Percentiles rank a stretch among this genome's conserved stretches.
Evolutionary conservation across 2,329 filamentous ascomycete species (phyloP).

Genomic region (Chalara sp.): DNA sequence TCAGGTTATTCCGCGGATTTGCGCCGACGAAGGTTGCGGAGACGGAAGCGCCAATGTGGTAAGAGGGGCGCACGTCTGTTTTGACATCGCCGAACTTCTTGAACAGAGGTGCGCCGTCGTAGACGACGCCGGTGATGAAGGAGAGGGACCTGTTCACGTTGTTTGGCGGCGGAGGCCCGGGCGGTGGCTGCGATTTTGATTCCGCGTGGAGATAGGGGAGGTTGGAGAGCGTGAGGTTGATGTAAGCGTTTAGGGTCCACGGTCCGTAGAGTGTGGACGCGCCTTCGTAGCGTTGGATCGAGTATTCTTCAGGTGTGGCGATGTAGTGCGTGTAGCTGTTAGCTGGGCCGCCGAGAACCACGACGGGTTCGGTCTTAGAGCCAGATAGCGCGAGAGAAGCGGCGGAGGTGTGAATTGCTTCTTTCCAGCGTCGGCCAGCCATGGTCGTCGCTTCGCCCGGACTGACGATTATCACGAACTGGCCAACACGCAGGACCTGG

Average conservation of each 20-base stretch:
- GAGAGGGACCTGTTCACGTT: constrained; percentile 69
- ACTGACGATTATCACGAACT: constrained; percentile 75
- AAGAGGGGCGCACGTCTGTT: constrained; percentile 44
- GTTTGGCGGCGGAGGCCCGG: constrained; percentile 65
- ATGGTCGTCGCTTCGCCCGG: constrained; percentile 90
- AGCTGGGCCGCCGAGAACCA: constrained; percentile 80
- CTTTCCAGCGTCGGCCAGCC: constrained; percentile 81
- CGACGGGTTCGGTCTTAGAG: constrained; percentile 50
- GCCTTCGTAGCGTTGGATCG: constrained; percentile 87
- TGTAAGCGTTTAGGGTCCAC: constrained; percentile 77
- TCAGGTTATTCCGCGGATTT: constrained; percentile 84
- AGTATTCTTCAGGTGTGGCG: constrained; percentile 71
- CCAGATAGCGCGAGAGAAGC: constrained; percentile 31
- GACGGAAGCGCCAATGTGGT: constrained; percentile 54
- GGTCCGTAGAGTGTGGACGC: constrained; percentile 84
- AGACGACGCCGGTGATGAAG: constrained; percentile 75
- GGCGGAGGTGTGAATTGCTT: constrained; percentile 53
- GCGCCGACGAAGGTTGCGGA: constrained; percentile 72
- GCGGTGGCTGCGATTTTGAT: constrained; percentile 35
- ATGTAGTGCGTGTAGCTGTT: constrained; percentile 85
- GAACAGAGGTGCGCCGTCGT: constrained; percentile 60
- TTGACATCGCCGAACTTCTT: constrained; percentile 65
- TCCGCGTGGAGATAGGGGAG: constrained; percentile 57
- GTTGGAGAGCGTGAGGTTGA: constrained; percentile 74
- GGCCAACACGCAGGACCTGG: constrained; percentile 77